phyloP scores from a whole-genome alignment of 202 grass and related monocot species.

The Elaeis oleifera region DNA sequence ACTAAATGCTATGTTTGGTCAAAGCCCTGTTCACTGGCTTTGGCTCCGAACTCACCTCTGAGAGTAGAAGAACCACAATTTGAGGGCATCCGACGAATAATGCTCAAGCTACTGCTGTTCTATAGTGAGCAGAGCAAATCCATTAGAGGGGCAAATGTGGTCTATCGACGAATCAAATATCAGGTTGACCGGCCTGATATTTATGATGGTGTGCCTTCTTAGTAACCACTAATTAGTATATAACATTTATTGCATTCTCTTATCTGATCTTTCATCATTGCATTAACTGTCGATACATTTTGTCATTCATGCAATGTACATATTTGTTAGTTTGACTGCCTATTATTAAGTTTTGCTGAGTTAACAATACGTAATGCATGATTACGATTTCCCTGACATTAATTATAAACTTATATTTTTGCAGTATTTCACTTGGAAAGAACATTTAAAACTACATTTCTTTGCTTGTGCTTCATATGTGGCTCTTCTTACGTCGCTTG shows the following conservation, averaged over 20 bases:
- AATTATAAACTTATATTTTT: constrained; percentile 5
- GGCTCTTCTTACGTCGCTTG: constrained; percentile 77
- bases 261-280: no score
- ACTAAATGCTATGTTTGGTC: constrained; percentile 80
- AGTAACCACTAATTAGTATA: not conserved
- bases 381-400: constrained; percentile 16
- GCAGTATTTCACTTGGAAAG: constrained; percentile 98
- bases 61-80: constrained; percentile 71
- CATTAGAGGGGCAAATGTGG: constrained; percentile 79
- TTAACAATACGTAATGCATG: constrained; percentile 11
- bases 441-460: constrained; percentile 99
- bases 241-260: no score
- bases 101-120: constrained; percentile 76
- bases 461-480: constrained; percentile 96
- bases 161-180: constrained; percentile 75
- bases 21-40: constrained; percentile 83
- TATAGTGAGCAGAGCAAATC: constrained; percentile 98
- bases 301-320: no score
- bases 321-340: no score
- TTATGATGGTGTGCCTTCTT: constrained; percentile 65
- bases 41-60: constrained; percentile 64
- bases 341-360: no score
- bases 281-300: no score
- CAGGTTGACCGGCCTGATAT: constrained; percentile 76
- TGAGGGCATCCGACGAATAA: constrained; percentile 53